phyloP scores from a whole-genome alignment of 108 stramenopile species.

The Chaetoceros muelleri region DNA sequence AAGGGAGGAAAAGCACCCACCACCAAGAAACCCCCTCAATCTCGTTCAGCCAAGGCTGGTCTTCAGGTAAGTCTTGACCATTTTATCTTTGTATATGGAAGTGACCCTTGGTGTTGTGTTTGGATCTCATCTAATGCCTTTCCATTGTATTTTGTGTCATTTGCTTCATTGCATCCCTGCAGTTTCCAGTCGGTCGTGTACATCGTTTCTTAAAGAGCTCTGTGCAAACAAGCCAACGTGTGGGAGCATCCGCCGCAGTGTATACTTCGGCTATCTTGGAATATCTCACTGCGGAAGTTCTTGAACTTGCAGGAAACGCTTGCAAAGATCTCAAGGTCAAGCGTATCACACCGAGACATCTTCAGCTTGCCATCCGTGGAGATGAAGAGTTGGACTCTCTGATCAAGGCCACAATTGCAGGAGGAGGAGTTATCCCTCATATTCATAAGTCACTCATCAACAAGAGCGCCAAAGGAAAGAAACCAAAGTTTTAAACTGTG shows the following conservation, averaged over 20 bases:
- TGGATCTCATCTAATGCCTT: neutral
- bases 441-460: constrained; percentile 99
- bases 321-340: constrained; percentile 99
- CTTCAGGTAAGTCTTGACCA: constrained; percentile 42
- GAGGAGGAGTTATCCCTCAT: constrained; percentile 99
- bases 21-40: constrained; percentile 96
- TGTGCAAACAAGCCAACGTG: constrained; percentile 90
- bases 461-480: constrained; percentile 87
- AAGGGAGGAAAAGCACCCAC: constrained; percentile 99
- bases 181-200: constrained; percentile 99
- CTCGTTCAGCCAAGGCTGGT: constrained; percentile 95
- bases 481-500: constrained; percentile 9
- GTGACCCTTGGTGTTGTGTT: neutral
- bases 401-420: constrained; percentile 99
- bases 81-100: neutral
- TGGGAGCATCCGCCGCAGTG: constrained; percentile 98
- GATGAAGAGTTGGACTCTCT: constrained; percentile 98
- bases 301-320: constrained; percentile 98
- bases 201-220: constrained; percentile 97
- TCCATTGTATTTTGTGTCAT: neutral
- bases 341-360: constrained; percentile 99
- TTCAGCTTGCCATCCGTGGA: constrained; percentile 98
- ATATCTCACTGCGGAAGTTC: constrained; percentile 98
- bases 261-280: constrained; percentile 99
- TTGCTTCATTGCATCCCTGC: constrained; percentile 4